Evolutionary conservation across 2,329 filamentous ascomycete species (phyloP).

Genomic region (Alternaria incomplexa): DNA sequence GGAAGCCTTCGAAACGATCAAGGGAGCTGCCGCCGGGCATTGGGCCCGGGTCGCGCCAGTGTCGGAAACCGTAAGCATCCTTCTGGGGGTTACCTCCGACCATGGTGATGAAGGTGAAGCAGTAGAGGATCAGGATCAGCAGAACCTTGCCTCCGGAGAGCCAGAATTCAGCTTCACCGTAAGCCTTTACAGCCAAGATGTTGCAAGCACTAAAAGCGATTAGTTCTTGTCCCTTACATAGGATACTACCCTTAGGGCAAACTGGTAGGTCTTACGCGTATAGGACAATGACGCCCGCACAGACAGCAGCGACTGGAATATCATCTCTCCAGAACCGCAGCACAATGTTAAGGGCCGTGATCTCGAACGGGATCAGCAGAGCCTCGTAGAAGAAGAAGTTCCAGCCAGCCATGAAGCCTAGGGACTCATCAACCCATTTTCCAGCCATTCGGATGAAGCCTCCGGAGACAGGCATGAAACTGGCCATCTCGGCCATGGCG

Average conservation of each 20-base stretch:
- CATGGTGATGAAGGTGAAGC: slow-evolving; percentile 56
- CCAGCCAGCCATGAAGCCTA: slow-evolving; percentile 64
- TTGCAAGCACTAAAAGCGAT: slow-evolving; percentile 52
- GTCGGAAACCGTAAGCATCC: slow-evolving; percentile 52
- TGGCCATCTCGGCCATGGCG: slow-evolving; percentile 68
- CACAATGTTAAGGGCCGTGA: slow-evolving; percentile 53
- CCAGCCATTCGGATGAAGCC: slow-evolving; percentile 70
- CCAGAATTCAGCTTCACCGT: slow-evolving; percentile 56
- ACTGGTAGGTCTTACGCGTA: slow-evolving; percentile 46
- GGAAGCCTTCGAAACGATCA: slow-evolving; percentile 46
- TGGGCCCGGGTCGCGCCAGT: slow-evolving; percentile 51
- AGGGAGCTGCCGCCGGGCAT: slow-evolving; percentile 34
- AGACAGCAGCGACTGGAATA: slow-evolving; percentile 51
- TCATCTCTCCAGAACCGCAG: slow-evolving; percentile 54
- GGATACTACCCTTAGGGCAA: background rate
- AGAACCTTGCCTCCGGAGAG: slow-evolving; percentile 55
- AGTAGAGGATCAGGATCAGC: slow-evolving; percentile 54
- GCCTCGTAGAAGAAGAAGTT: slow-evolving; percentile 61
- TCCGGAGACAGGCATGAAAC: slow-evolving; percentile 67
- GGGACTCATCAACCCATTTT: slow-evolving; percentile 69
- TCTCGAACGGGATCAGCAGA: slow-evolving; percentile 59
- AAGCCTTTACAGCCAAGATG: slow-evolving; percentile 53
- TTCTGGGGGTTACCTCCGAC: slow-evolving; percentile 53
- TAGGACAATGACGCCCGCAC: slow-evolving; percentile 50
- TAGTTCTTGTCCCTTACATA: slow-evolving; percentile 10